phyloP scores from a whole-genome alignment of 495 filamentous ascomycete genomes.

The Penicillium cataractarum region DNA sequence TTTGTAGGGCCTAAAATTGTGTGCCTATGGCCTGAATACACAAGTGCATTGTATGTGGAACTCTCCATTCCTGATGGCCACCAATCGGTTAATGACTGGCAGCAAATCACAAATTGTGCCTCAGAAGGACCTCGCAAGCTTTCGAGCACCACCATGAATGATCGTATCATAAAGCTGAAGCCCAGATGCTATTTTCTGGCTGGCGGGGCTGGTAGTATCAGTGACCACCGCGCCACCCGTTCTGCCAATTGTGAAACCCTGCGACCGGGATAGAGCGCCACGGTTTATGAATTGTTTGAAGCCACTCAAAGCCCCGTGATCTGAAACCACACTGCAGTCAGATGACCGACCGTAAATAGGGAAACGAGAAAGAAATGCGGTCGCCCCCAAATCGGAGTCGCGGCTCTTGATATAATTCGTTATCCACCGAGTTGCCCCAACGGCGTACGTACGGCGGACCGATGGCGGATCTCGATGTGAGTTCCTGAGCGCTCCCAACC shows the following conservation, averaged over 20 bases:
- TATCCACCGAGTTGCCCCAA: too few relatives aligned
- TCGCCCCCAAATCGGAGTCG: too few relatives aligned
- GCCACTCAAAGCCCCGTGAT: not conserved
- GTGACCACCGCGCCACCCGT: not conserved
- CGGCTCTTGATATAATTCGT: too few relatives aligned
- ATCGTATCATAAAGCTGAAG: not conserved
- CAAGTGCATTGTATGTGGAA: not conserved
- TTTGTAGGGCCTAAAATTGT: not conserved
- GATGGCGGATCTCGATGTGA: too few relatives aligned
- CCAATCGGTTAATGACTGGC: not conserved
- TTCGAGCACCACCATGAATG: not conserved
- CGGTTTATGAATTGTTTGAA: not conserved
- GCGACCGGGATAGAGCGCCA: too few relatives aligned
- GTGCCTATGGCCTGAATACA: not conserved
- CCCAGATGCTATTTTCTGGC: not conserved
- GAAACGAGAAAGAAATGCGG: too few relatives aligned
- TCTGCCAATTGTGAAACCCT: not conserved
- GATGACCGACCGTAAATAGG: too few relatives aligned
- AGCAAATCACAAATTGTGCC: not conserved
- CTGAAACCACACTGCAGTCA: not conserved
- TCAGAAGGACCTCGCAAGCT: not conserved
- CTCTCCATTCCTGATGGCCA: not conserved
- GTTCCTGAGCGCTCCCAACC: too few relatives aligned
- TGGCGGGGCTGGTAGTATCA: not conserved
- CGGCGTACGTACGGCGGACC: too few relatives aligned